A percentile compares a stretch with the other conserved stretches of the same genome.
Evolutionary conservation across 2,329 filamentous ascomycete species (phyloP).

Genomic region (Microsporum audouinii): DNA sequence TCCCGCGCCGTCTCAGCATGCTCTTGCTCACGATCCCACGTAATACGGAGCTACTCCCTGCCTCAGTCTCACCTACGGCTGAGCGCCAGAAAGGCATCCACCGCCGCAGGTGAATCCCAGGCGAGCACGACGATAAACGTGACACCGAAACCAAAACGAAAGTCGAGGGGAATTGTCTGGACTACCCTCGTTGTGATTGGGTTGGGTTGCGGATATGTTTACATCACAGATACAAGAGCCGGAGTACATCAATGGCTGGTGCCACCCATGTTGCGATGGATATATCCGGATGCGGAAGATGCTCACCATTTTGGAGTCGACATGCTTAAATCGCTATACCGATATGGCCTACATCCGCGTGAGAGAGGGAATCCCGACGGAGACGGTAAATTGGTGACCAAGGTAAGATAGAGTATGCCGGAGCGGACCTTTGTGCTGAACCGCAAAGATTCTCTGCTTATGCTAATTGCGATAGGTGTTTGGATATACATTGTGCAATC

Average conservation of each 20-base stretch:
- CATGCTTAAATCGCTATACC: slow-evolving; percentile 60
- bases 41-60: not conserved
- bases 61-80: not conserved
- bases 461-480: slow-evolving; percentile 47
- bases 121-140: not conserved
- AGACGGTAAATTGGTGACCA: slow-evolving; percentile 43
- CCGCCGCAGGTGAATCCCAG: not conserved
- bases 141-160: not conserved
- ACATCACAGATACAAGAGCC: slow-evolving; percentile 63
- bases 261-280: slow-evolving; percentile 34
- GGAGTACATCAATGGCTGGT: slow-evolving; percentile 57
- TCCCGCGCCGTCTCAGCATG: not conserved
- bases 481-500: slow-evolving; percentile 65
- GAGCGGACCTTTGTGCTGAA: not conserved
- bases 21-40: not conserved
- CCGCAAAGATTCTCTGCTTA: not conserved
- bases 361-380: slow-evolving; percentile 57
- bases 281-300: slow-evolving; percentile 53
- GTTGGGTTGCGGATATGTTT: slow-evolving; percentile 47
- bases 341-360: slow-evolving; percentile 64
- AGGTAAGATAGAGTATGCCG: slow-evolving; percentile 24
- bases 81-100: slow-evolving; percentile 6
- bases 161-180: slow-evolving; percentile 2
- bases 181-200: slow-evolving; percentile 41
- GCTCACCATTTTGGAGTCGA: slow-evolving; percentile 74